phyloP scores from a whole-genome alignment of 2,329 filamentous ascomycete genomes.

The Aspergillus aculeatus region DNA sequence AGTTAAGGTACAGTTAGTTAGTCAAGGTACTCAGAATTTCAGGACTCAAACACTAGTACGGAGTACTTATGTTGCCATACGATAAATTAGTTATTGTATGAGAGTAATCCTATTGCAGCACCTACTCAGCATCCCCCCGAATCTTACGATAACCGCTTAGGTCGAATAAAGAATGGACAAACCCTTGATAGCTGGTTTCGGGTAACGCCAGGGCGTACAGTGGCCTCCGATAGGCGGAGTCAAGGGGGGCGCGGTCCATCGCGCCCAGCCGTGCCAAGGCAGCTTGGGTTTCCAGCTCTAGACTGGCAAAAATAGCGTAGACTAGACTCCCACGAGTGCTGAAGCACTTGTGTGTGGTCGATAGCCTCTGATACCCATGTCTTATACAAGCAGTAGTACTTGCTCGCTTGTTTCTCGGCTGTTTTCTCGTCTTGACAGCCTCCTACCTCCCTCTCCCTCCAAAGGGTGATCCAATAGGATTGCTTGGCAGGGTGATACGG shows the following conservation, averaged over 20 bases:
- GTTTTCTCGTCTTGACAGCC: too few relatives aligned
- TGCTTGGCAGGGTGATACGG: constrained; percentile 4
- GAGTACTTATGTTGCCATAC: too few relatives aligned
- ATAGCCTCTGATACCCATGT: too few relatives aligned
- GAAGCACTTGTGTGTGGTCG: too few relatives aligned
- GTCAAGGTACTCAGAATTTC: too few relatives aligned
- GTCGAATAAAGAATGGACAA: neutral
- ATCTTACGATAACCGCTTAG: neutral
- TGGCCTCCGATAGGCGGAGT: neutral
- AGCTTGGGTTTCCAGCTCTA: neutral
- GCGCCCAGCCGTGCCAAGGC: neutral
- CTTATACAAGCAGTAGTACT: too few relatives aligned
- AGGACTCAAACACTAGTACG: neutral
- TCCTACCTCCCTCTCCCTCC: neutral
- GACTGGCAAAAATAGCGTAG: neutral
- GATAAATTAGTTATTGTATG: too few relatives aligned
- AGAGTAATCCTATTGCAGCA: too few relatives aligned
- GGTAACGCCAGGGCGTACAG: neutral
- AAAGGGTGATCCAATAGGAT: neutral
- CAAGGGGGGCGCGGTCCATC: neutral
- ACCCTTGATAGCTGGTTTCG: neutral
- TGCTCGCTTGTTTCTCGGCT: too few relatives aligned
- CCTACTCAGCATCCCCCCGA: too few relatives aligned
- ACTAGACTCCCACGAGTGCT: too few relatives aligned
- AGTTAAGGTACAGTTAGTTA: too few relatives aligned